Base-by-base conservation (phyloP, 148 eudicot genomes). In the Drosera capensis region DNA sequence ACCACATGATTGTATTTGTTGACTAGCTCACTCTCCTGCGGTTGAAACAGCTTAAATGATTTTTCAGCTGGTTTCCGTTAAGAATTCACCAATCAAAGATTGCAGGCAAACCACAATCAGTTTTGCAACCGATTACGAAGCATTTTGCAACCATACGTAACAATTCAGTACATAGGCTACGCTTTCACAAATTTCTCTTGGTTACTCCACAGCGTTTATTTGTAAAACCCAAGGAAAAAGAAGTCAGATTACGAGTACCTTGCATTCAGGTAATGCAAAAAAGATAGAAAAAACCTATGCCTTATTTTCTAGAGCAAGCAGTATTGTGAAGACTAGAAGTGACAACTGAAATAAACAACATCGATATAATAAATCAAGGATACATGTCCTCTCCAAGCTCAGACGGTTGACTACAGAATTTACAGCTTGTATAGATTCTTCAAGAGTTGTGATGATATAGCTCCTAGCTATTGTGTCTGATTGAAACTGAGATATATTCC, bases 391-490 rank as follows among this genome's bases (percentile, higher is more conserved):
- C 71, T 83, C 86, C 68, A 62, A 45, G 52, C 61, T 55, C 39
- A 88, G 76, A 53, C 65, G 76, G 48, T 63, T 71, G 59, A 80
- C 75, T 25, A 83, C 96, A 42, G 94, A 62, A 71, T 88, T 88
- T 43, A 80, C 78, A 55, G 57, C 60, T 56, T 70, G 94, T 62
- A 88, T 72, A 13, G 96, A 88, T 60, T 88, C 96, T 70, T 88
- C 96, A 53, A 88, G 86, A 52, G 77, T 54, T 38, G 96, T 83
- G 51, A 88, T 75, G 55, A 83, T 71, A 71, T 88, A 83, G 70
- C 78, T 88, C 49, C 96, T 77, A 47, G 94, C 96, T 62, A 88
- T 73, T 37, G 86, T 71, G 51, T 88, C 96, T 6, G 69, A 62
- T 51, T 83, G 96, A 63, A 80, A 72, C 56, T 73, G 73, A 41